phyloP scores from a whole-genome alignment of 352 stramenopile species.

The Plasmopara viticola region DNA sequence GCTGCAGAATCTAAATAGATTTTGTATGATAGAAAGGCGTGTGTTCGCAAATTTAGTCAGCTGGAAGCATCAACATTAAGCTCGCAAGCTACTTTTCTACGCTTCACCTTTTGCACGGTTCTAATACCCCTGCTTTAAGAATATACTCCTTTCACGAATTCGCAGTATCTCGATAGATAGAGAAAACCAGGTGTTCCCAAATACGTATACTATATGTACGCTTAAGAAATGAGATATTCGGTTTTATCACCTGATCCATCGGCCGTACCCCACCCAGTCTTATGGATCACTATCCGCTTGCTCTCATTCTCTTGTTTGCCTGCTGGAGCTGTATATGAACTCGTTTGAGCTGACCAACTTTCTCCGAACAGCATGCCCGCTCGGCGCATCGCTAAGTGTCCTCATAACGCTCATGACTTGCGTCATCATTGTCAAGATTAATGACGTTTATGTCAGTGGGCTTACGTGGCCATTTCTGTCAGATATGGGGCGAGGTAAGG shows the following conservation, averaged over 20 bases:
- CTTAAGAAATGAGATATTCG: background rate
- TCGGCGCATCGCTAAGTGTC: constrained; percentile 34
- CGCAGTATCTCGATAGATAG: too few relatives aligned
- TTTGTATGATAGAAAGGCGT: too few relatives aligned
- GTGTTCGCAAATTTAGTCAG: too few relatives aligned
- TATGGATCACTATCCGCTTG: background rate
- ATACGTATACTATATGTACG: too few relatives aligned
- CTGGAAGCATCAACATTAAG: too few relatives aligned
- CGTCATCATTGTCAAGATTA: constrained; percentile 49
- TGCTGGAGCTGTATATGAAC: constrained; percentile 14
- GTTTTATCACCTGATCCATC: background rate
- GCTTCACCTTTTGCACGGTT: too few relatives aligned
- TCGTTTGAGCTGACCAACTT: constrained; percentile 13
- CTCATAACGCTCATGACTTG: constrained; percentile 46
- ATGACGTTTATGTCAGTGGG: constrained; percentile 45
- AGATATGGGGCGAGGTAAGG: constrained; percentile 48
- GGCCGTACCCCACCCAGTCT: background rate
- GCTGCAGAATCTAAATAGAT: too few relatives aligned
- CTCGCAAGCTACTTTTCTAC: too few relatives aligned
- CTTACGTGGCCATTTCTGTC: constrained; percentile 59
- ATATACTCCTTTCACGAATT: too few relatives aligned
- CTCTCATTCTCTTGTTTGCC: constrained; percentile 8
- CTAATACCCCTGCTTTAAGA: too few relatives aligned
- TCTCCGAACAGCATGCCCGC: constrained; percentile 26
- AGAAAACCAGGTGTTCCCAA: too few relatives aligned